phyloP scores from a whole-genome alignment of 2,329 filamentous ascomycete species.

The Trichophyton simii region DNA sequence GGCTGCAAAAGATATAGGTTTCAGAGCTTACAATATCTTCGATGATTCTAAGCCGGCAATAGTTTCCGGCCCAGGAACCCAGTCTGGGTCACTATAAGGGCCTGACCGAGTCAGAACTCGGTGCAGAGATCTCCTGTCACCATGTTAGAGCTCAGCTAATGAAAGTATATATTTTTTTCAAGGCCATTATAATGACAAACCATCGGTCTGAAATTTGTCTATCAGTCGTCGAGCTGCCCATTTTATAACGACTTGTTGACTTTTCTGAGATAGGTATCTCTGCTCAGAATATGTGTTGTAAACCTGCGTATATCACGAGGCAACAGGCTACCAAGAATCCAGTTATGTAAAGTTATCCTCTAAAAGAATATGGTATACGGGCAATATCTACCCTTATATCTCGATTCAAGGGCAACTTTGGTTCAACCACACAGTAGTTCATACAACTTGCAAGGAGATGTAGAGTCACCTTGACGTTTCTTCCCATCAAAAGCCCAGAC shows the following conservation, averaged over 20 bases:
- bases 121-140: constrained; percentile 65
- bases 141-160: not conserved
- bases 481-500: not conserved
- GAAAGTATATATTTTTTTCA: constrained; percentile 18
- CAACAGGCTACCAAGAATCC: not conserved
- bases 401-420: not conserved
- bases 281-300: not conserved
- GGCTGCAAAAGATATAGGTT: not conserved
- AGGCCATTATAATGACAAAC: constrained; percentile 13
- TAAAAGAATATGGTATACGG: not conserved
- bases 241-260: not conserved
- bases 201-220: constrained; percentile 14
- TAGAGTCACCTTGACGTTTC: not conserved
- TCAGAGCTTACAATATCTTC: constrained; percentile 55
- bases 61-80: constrained; percentile 39
- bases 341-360: not conserved
- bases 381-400: not conserved
- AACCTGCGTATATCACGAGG: not conserved
- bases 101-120: constrained; percentile 63
- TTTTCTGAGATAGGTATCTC: no score
- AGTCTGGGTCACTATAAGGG: constrained; percentile 63
- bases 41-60: constrained; percentile 51
- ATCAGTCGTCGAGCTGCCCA: not conserved
- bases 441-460: not conserved
- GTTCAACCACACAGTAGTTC: not conserved